A percentile compares a stretch with the other conserved stretches of the same genome.
phyloP scores from a whole-genome alignment of 768 basidiomycete genomes.

The Cubamyces sp. region DNA sequence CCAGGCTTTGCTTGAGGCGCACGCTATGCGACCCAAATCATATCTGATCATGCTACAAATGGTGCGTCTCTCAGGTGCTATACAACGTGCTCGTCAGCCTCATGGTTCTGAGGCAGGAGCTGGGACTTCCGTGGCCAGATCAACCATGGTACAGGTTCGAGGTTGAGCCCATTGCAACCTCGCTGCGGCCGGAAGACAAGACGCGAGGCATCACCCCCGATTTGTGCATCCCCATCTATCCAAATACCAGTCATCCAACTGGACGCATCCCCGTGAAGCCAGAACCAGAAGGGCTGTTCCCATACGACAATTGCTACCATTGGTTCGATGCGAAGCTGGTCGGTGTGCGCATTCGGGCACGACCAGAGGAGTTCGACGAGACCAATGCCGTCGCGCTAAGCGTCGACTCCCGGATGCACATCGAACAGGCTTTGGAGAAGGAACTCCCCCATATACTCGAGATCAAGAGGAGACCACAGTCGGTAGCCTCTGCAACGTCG shows the following conservation, averaged over 20 bases:
- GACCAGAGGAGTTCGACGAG: not conserved
- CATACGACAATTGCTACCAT: slow-evolving; percentile 16
- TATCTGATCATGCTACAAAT: not conserved
- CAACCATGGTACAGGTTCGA: not conserved
- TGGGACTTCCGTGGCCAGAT: not conserved
- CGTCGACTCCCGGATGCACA: slow-evolving; percentile 1
- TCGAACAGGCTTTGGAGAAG: not conserved
- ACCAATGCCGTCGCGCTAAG: not conserved
- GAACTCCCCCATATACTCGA: too few species aligned
- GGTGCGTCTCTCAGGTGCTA: not conserved
- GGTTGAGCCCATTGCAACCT: not conserved
- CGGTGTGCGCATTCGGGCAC: not conserved
- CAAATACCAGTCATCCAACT: not conserved
- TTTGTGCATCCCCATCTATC: not conserved
- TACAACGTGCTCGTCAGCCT: not conserved
- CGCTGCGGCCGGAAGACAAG: not conserved
- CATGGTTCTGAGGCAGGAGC: not conserved
- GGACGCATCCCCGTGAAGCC: not conserved
- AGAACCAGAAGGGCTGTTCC: not conserved
- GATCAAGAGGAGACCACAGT: too few species aligned
- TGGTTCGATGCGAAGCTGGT: slow-evolving; percentile 1
- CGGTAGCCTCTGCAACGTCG: too few species aligned
- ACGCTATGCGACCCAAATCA: too few species aligned
- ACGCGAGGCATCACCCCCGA: not conserved
- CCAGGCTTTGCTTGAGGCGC: not conserved